Evolutionary conservation across 805 yeast species (phyloP).

Genomic region (Kurtzmaniella cleridarum): DNA sequence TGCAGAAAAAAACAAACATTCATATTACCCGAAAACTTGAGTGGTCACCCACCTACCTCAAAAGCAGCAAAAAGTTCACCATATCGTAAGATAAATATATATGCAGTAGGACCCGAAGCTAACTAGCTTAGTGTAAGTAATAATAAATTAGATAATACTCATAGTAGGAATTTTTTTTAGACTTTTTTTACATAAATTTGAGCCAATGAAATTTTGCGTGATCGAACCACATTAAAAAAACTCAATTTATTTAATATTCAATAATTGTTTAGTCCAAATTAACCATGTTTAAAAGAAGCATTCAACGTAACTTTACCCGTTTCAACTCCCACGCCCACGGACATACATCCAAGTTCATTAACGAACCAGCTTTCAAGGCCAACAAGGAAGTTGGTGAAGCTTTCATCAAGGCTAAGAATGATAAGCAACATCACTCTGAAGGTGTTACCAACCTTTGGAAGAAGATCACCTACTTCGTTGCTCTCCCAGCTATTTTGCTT

Average conservation of each 20-base stretch:
- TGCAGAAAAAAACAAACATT: too few species aligned
- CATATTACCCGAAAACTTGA: too few species aligned
- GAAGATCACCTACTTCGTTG: conserved; percentile 74
- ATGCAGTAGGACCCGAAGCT: too few species aligned
- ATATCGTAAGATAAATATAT: too few species aligned
- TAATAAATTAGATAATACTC: neutral
- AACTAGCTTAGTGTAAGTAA: too few species aligned
- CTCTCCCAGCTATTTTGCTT: conserved; percentile 73
- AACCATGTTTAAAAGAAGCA: conserved; percentile 31
- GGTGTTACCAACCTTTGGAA: conserved; percentile 78
- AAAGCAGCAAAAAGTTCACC: too few species aligned
- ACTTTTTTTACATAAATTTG: conserved; percentile 16
- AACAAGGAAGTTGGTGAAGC: conserved; percentile 67
- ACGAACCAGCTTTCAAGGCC: conserved; percentile 35
- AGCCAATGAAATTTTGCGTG: conserved; percentile 9
- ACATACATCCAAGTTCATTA: conserved; percentile 31
- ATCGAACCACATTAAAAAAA: conserved; percentile 3
- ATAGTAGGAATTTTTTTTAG: conserved; percentile 4
- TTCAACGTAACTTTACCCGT: conserved; percentile 36
- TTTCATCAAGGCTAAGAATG: conserved; percentile 55
- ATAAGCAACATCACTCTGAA: conserved; percentile 73
- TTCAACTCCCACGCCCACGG: conserved; percentile 37
- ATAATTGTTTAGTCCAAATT: neutral
- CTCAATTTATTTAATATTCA: conserved; percentile 1
- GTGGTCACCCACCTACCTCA: too few species aligned